phyloP scores from a whole-genome alignment of 495 filamentous ascomycete genomes.

The Penicillium canescens region DNA sequence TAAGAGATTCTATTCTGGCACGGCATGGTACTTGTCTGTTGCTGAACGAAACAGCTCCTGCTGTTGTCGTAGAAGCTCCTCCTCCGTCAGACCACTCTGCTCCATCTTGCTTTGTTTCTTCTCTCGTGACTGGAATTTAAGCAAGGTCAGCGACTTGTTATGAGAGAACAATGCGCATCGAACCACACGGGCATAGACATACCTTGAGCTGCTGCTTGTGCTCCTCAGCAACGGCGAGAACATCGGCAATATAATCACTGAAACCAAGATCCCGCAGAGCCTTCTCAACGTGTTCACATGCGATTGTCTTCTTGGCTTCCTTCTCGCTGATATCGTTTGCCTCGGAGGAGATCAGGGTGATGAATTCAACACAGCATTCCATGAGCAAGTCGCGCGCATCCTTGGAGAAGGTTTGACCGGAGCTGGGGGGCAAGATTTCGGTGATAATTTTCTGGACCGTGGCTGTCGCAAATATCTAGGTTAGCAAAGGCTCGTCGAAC shows the following conservation, averaged over 20 bases:
- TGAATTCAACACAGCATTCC: slow-evolving; percentile 99
- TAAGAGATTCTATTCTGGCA: slow-evolving; percentile 32
- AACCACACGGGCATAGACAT: slow-evolving; percentile 17
- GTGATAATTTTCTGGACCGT: slow-evolving; percentile 97
- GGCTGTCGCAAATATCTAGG: slow-evolving; percentile 49
- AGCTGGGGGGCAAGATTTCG: slow-evolving; percentile 79
- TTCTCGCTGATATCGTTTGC: slow-evolving; percentile 98
- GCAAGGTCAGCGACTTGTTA: slow-evolving; percentile 2
- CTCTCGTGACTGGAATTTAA: slow-evolving; percentile 70
- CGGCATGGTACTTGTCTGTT: slow-evolving; percentile 68
- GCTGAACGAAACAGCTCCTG: slow-evolving; percentile 88
- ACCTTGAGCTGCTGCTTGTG: slow-evolving; percentile 93
- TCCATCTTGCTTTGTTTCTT: slow-evolving; percentile 98
- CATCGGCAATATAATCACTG: slow-evolving; percentile 81
- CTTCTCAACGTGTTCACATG: slow-evolving; percentile 92
- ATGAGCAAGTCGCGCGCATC: slow-evolving; percentile 94
- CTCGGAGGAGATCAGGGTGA: slow-evolving; percentile 94
- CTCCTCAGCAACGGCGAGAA: slow-evolving; percentile 83
- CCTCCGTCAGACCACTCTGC: slow-evolving; percentile 84
- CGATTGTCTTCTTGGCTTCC: slow-evolving; percentile 98
- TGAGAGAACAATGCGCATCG: background rate
- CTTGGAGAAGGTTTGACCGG: slow-evolving; percentile 77
- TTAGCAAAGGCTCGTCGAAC: slow-evolving; percentile 14
- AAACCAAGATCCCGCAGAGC: slow-evolving; percentile 90
- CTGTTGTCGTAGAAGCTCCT: slow-evolving; percentile 85